Percentiles rank a stretch among this genome's conserved stretches.
Conservation (phyloP, 345 rosid species). For the Conringia planisiliqua region DNA sequence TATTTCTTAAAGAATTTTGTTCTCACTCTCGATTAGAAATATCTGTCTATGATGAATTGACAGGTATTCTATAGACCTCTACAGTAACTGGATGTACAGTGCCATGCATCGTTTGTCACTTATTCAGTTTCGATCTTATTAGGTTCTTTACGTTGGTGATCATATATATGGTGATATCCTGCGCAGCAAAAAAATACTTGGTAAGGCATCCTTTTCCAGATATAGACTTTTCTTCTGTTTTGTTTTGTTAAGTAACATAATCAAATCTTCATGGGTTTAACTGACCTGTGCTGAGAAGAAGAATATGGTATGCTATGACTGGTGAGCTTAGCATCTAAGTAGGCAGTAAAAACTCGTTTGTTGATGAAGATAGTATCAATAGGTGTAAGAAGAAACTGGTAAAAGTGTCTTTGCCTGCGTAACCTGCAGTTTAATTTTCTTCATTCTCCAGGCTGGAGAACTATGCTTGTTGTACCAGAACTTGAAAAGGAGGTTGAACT, state of each 20-base stretch:
- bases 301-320: neutral
- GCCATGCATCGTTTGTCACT: neutral
- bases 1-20: neutral
- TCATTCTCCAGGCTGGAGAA: conserved; percentile 77
- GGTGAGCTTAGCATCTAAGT: neutral
- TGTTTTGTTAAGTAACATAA: neutral
- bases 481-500: conserved; percentile 91
- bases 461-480: conserved; percentile 98
- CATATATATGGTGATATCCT: conserved; percentile 97
- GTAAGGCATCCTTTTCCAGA: conserved; percentile 38
- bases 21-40: neutral
- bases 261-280: neutral
- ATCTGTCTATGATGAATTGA: neutral
- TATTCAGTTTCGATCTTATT: conserved; percentile 10
- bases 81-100: neutral
- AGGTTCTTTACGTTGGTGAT: conserved; percentile 98
- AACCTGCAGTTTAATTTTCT: conserved; percentile 8
- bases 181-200: conserved; percentile 95
- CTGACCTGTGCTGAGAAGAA: neutral
- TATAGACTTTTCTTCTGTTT: neutral
- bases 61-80: neutral
- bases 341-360: neutral
- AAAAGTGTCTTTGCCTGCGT: neutral
- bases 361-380: neutral
- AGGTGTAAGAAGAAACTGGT: conserved; percentile 4